Evolutionary conservation across 1,139 yeast species (phyloP).

Genomic region (Maudiozyma humilis): DNA sequence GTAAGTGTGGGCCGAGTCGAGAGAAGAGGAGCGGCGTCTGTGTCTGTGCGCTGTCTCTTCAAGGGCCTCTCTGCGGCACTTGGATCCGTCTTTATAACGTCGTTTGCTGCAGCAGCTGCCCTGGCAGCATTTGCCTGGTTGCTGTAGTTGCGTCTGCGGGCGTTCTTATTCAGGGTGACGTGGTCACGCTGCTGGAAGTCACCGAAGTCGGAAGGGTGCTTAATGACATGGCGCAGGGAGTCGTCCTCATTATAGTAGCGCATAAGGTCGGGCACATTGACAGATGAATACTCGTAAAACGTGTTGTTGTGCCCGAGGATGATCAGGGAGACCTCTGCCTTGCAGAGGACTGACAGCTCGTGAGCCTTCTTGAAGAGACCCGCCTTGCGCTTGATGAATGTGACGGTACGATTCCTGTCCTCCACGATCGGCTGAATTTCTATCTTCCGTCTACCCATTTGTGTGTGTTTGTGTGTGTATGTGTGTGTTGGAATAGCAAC

Average conservation of each 20-base stretch:
- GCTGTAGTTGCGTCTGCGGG: conserved; percentile 6
- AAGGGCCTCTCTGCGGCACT: not conserved
- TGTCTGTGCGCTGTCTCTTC: not conserved
- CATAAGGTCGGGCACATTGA: conserved; percentile 55
- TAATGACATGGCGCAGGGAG: conserved; percentile 43
- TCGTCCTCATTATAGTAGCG: conserved; percentile 32
- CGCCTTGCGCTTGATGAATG: conserved; percentile 89
- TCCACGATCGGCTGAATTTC: conserved; percentile 86
- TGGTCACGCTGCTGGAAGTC: conserved; percentile 23
- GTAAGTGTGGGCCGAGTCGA: not conserved
- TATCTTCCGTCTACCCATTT: conserved; percentile 98
- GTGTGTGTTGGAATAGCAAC: too few relatives aligned
- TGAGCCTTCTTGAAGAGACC: conserved; percentile 95
- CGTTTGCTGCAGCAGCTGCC: not conserved
- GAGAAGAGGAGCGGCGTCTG: not conserved
- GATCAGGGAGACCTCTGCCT: conserved; percentile 85
- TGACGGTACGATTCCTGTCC: conserved; percentile 80
- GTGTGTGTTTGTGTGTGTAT: too few relatives aligned
- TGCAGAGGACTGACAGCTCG: conserved; percentile 85
- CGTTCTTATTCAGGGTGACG: conserved; percentile 11
- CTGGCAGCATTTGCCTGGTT: not conserved
- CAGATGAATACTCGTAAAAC: conserved; percentile 73
- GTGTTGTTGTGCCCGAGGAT: conserved; percentile 76
- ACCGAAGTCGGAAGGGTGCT: conserved; percentile 55
- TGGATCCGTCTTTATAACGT: not conserved